These are phyloP conservation scores for Quercus agrifolia DNA, from an alignment of 306 rosid species.

Conservation along the genomic window DNA sequence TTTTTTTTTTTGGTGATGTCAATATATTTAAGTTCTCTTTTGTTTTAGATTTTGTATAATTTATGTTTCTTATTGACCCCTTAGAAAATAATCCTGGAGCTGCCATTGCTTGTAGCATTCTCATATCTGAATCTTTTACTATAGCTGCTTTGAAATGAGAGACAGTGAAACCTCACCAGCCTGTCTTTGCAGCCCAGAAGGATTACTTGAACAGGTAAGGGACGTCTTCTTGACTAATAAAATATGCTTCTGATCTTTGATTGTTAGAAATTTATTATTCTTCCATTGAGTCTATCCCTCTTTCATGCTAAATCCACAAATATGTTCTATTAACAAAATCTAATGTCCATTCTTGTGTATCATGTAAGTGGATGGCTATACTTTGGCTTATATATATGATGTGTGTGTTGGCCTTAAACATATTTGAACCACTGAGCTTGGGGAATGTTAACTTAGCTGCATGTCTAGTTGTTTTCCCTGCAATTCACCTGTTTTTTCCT, in stretches of 20 bases:
- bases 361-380: background rate
- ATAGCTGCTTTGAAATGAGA: slow-evolving; percentile 39
- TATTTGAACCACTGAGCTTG: background rate
- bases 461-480: background rate
- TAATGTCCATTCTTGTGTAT: background rate
- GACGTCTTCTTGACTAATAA: background rate
- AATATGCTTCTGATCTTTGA: background rate
- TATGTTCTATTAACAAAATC: background rate
- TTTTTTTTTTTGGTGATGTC: too few relatives aligned
- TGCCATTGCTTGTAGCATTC: background rate
- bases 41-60: too few relatives aligned
- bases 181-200: slow-evolving; percentile 35
- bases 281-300: too few relatives aligned
- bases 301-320: background rate
- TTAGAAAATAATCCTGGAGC: too few relatives aligned
- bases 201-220: slow-evolving; percentile 33
- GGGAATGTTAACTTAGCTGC: background rate
- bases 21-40: too few relatives aligned
- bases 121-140: slow-evolving; percentile 11
- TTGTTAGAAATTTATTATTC: background rate
- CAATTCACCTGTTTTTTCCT: background rate
- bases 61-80: too few relatives aligned
- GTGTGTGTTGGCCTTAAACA: background rate
- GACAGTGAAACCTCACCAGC: slow-evolving; percentile 17
- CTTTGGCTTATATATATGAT: background rate